These are phyloP conservation scores for Candida yuanshanica DNA, from an alignment of 805 yeast species.

Conservation along the genomic window DNA sequence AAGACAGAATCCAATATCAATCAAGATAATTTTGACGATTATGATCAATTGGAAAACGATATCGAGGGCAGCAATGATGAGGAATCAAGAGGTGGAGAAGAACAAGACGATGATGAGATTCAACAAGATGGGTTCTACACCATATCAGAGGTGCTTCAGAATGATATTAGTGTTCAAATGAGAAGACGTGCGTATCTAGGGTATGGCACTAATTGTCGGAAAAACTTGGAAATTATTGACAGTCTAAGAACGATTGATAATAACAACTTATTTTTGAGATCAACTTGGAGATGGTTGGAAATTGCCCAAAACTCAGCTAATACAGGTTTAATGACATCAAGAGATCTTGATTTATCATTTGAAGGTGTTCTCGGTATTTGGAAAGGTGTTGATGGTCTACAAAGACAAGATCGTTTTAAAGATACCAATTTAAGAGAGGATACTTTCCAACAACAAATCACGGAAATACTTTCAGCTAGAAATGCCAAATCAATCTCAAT, in stretches of 20 bases:
- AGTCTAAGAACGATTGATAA: conserved; percentile 45
- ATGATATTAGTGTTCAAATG: conserved; percentile 72
- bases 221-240: conserved; percentile 57
- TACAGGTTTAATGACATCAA: conserved; percentile 61
- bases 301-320: conserved; percentile 61
- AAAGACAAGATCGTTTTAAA: conserved; percentile 42
- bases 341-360: conserved; percentile 73
- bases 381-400: conserved; percentile 61
- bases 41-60: conserved; percentile 21
- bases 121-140: conserved; percentile 24
- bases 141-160: conserved; percentile 44
- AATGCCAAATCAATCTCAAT: conserved; percentile 18
- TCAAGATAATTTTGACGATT: conserved; percentile 25
- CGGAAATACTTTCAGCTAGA: conserved; percentile 31
- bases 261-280: conserved; percentile 49
- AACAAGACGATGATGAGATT: conserved; percentile 2
- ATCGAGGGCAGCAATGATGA: conserved; percentile 9
- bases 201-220: conserved; percentile 63
- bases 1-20: neutral
- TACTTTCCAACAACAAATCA: conserved; percentile 18
- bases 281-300: conserved; percentile 90
- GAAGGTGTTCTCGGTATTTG: conserved; percentile 89
- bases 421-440: conserved; percentile 16
- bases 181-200: conserved; percentile 66
- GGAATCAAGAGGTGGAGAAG: neutral